A percentile compares a stretch with the other conserved stretches of the same genome.
Conservation (phyloP, 2,329 filamentous ascomycete genomes). For the Dactylonectria estremocensis region DNA sequence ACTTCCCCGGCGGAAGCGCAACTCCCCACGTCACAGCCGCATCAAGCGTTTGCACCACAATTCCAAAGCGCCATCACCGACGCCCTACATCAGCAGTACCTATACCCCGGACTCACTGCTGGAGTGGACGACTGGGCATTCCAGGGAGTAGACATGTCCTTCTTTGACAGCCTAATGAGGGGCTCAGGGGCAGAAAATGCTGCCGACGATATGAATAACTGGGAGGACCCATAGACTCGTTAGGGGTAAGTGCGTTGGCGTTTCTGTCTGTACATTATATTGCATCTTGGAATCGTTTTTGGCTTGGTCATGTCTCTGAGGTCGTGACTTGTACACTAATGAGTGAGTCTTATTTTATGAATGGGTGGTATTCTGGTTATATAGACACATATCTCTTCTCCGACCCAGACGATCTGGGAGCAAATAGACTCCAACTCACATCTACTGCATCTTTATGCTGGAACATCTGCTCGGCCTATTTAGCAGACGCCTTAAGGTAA, state of each 20-base stretch:
- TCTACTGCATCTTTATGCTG: no score
- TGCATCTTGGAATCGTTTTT: no score
- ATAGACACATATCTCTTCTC: no score
- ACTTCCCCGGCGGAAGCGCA: neutral
- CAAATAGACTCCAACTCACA: no score
- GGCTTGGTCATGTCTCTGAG: no score
- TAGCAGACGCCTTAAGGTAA: no score
- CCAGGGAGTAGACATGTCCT: conserved; percentile 35
- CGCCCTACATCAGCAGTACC: conserved; percentile 11
- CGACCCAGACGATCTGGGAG: no score
- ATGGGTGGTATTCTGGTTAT: no score
- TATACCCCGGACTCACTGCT: conserved; percentile 20
- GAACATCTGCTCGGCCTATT: no score
- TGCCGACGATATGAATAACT: neutral
- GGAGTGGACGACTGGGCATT: conserved; percentile 32
- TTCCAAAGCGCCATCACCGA: conserved; percentile 12
- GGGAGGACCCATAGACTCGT: neutral
- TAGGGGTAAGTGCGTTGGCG: neutral
- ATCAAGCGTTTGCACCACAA: conserved; percentile 2
- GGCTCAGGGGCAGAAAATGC: conserved; percentile 7
- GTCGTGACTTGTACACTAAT: no score
- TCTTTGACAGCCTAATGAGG: conserved; percentile 33
- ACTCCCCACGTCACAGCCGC: neutral
- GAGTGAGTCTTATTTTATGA: no score
- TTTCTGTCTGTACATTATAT: neutral